Percentiles rank a stretch among this genome's conserved stretches.
Conservation (phyloP, 192 early-diverging fungal species). For the Globomyces pollinis-pini region DNA sequence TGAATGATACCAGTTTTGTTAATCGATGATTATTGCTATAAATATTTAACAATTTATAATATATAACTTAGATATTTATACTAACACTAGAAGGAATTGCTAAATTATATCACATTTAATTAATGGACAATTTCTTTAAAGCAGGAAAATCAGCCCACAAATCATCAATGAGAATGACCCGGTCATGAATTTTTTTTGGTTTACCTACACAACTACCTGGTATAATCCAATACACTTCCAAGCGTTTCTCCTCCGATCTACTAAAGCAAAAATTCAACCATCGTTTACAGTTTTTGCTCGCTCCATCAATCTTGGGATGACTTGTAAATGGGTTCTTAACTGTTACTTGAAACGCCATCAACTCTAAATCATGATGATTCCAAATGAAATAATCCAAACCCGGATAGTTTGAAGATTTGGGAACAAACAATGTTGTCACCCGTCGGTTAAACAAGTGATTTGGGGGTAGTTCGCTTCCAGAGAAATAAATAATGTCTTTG, state of each 20-base stretch:
- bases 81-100: no score
- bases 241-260: neutral
- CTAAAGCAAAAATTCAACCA: neutral
- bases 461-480: neutral
- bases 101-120: no score
- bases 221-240: neutral
- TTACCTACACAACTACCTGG: neutral
- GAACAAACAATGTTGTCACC: slow-evolving; percentile 7
- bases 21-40: no score
- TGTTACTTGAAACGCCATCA: slow-evolving; percentile 15
- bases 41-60: no score
- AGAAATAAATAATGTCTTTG: neutral
- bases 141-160: slow-evolving; percentile 8
- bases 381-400: slow-evolving; percentile 17
- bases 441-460: neutral
- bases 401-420: slow-evolving; percentile 6
- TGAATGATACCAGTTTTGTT: no score
- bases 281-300: neutral
- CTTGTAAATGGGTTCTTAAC: slow-evolving; percentile 9
- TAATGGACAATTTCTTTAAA: neutral
- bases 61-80: no score
- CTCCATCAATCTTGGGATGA: slow-evolving; percentile 8
- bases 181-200: neutral
- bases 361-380: neutral
- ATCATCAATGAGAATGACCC: slow-evolving; percentile 10